These are phyloP conservation scores for Pleurotus platypus DNA, from an alignment of 768 basidiomycete genomes.

Conservation along the genomic window DNA sequence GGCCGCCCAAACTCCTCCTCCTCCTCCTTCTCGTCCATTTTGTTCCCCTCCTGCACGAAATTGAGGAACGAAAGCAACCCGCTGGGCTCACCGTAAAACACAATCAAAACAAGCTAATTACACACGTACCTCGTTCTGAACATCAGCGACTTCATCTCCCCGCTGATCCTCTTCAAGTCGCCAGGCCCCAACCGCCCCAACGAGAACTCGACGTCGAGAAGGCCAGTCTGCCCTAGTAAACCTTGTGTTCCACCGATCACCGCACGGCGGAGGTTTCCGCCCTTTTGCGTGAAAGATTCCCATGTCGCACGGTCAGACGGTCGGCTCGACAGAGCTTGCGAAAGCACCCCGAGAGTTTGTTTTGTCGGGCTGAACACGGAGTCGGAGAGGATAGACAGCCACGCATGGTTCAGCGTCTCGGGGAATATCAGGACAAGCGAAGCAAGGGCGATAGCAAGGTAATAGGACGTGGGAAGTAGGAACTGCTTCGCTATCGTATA, in stretches of 20 bases:
- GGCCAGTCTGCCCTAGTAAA: constrained; percentile 30
- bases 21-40: constrained; percentile 19
- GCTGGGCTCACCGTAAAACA: constrained; percentile 23
- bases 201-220: constrained; percentile 38
- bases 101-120: too few relatives aligned
- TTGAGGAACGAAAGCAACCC: constrained; percentile 29
- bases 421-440: constrained; percentile 38
- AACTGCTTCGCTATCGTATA: constrained; percentile 38
- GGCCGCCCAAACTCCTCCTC: constrained; percentile 8
- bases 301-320: constrained; percentile 34
- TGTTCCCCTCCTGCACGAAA: constrained; percentile 30
- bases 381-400: constrained; percentile 6
- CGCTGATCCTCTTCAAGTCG: constrained; percentile 35
- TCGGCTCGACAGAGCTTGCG: constrained; percentile 22
- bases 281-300: constrained; percentile 23
- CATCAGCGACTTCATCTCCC: constrained; percentile 34
- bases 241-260: constrained; percentile 28
- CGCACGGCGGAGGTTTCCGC: constrained; percentile 19
- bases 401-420: constrained; percentile 33
- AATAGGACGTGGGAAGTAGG: constrained; percentile 35
- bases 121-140: constrained; percentile 25
- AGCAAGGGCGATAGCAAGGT: constrained; percentile 35
- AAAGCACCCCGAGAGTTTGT: constrained; percentile 29
- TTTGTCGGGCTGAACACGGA: constrained; percentile 17
- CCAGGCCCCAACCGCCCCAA: constrained; percentile 38